Evolutionary conservation across 768 basidiomycete species (phyloP).

Genomic region (Tulasnella sp.): DNA sequence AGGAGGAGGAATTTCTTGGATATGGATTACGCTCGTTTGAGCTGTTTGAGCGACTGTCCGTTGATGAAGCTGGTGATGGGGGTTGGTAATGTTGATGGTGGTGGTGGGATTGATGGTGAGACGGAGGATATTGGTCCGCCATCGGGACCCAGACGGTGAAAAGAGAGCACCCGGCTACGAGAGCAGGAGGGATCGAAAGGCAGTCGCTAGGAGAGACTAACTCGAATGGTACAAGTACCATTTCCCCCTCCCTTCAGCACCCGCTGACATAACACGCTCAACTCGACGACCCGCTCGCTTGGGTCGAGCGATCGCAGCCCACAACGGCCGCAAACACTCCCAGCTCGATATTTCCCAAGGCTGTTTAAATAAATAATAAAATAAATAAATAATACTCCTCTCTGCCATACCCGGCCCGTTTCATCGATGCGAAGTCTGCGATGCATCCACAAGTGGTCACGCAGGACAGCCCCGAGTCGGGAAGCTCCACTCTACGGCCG

Average conservation of each 20-base stretch:
- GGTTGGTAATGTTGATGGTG: conserved; percentile 18
- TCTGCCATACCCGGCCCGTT: conserved; percentile 15
- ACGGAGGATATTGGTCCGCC: conserved; percentile 15
- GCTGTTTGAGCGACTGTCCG: conserved; percentile 3
- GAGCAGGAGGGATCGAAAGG: conserved; percentile 17
- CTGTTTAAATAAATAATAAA: background rate
- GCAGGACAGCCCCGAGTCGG: background rate
- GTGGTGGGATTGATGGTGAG: conserved; percentile 17
- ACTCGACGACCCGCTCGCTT: background rate
- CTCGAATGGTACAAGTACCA: conserved; percentile 18
- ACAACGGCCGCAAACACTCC: background rate
- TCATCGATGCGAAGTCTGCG: conserved; percentile 8
- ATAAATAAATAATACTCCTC: background rate
- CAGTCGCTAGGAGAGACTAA: background rate
- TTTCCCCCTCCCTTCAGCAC: background rate
- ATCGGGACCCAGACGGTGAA: conserved; percentile 11
- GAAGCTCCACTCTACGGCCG: conserved; percentile 19
- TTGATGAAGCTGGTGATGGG: conserved; percentile 19
- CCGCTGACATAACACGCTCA: background rate
- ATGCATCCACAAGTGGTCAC: conserved; percentile 2
- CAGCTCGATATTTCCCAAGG: background rate
- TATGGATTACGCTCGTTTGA: background rate
- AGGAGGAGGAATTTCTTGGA: conserved; percentile 3
- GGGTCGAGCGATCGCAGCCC: background rate
- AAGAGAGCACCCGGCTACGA: conserved; percentile 1